A percentile compares a stretch with the other conserved stretches of the same genome.
Evolutionary conservation across 73 alveolate genomes (phyloP).

Genomic region (Paramecium pentaurelia): DNA sequence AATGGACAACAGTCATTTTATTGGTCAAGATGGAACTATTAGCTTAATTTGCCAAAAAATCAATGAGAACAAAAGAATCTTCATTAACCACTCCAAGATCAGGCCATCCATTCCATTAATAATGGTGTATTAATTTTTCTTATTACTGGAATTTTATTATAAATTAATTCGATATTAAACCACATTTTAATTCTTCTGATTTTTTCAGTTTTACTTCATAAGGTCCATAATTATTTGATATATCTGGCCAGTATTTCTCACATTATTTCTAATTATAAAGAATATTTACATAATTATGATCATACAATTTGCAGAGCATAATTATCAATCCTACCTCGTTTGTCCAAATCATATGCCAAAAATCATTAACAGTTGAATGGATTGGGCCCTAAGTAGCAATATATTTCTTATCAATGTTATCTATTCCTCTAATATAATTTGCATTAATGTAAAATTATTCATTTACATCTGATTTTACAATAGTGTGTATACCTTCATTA

Average conservation of each 20-base stretch:
- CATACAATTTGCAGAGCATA: conserved; percentile 78
- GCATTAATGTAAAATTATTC: conserved; percentile 69
- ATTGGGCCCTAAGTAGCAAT: conserved; percentile 92
- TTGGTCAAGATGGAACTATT: neutral
- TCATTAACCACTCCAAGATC: conserved; percentile 84
- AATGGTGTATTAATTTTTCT: conserved; percentile 69
- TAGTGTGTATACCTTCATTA: conserved; percentile 39
- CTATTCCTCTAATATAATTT: conserved; percentile 56
- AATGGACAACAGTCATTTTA: conserved; percentile 77
- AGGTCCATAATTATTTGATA: conserved; percentile 58
- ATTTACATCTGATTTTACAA: conserved; percentile 11
- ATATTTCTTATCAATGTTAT: conserved; percentile 62
- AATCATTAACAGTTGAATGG: conserved; percentile 68
- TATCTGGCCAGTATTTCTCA: conserved; percentile 82
- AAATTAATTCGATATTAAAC: neutral
- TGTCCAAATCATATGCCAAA: conserved; percentile 90
- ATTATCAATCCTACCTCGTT: conserved; percentile 70
- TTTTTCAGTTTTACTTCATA: conserved; percentile 62
- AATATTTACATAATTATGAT: conserved; percentile 4
- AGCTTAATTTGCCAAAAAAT: conserved; percentile 53
- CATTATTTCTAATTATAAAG: conserved; percentile 52
- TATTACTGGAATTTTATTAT: conserved; percentile 29
- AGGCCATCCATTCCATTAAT: conserved; percentile 81
- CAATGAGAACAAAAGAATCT: conserved; percentile 54
- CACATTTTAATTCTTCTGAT: conserved; percentile 61